Evolutionary conservation across 306 rosid species (phyloP).

Genomic region (Gillenia trifoliata): DNA sequence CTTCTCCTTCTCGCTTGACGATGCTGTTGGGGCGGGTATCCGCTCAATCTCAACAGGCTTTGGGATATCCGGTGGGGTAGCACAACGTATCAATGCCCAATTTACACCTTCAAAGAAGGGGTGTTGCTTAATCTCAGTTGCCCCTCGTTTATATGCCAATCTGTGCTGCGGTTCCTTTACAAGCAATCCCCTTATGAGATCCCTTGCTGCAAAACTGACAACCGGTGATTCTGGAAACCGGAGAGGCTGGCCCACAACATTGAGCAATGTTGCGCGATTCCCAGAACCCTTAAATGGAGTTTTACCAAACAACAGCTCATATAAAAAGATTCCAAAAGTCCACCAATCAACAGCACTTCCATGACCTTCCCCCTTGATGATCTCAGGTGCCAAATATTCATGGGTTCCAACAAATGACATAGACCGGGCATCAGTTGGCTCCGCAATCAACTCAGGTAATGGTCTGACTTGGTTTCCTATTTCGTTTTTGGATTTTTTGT

Average conservation of each 20-base stretch:
- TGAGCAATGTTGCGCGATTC: slow-evolving; percentile 82
- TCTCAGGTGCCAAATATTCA: slow-evolving; percentile 95
- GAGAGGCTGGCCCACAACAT: slow-evolving; percentile 86
- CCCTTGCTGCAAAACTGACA: slow-evolving; percentile 91
- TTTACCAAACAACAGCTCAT: slow-evolving; percentile 88
- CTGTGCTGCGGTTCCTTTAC: slow-evolving; percentile 90
- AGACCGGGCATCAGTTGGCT: slow-evolving; percentile 96
- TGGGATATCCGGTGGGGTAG: slow-evolving; percentile 97
- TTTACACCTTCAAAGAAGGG: slow-evolving; percentile 97
- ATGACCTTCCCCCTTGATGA: slow-evolving; percentile 95
- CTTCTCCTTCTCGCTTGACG: slow-evolving; percentile 55
- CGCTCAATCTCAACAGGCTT: slow-evolving; percentile 77
- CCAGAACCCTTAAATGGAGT: slow-evolving; percentile 97
- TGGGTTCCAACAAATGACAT: slow-evolving; percentile 99
- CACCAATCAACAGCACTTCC: slow-evolving; percentile 99
- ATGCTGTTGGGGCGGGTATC: slow-evolving; percentile 64
- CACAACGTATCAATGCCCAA: slow-evolving; percentile 96
- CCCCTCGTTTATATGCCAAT: slow-evolving; percentile 88
- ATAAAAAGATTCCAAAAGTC: slow-evolving; percentile 94
- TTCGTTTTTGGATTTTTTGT: slow-evolving; percentile 67
- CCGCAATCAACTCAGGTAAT: slow-evolving; percentile 90
- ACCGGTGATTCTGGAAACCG: slow-evolving; percentile 92
- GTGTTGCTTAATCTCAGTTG: slow-evolving; percentile 92
- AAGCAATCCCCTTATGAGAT: slow-evolving; percentile 87
- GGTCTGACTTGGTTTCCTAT: slow-evolving; percentile 90